These are phyloP conservation scores for Fraxinus paxiana DNA, from an alignment of 305 asterid genomes.

Conservation along the genomic window DNA sequence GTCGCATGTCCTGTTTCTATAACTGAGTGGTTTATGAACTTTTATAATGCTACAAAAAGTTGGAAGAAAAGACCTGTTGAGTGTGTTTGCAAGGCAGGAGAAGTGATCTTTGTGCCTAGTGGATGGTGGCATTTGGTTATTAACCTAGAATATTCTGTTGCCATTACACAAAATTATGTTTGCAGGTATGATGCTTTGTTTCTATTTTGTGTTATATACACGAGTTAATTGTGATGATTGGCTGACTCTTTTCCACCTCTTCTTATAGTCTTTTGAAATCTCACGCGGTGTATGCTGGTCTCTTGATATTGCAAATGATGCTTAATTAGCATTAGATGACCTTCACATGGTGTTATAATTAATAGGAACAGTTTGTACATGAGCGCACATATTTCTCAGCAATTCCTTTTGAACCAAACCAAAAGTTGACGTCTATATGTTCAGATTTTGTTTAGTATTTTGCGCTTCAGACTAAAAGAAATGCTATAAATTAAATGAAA, in stretches of 20 bases:
- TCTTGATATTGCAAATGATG: background rate
- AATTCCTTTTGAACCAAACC: background rate
- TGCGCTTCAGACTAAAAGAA: background rate
- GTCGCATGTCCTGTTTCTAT: constrained; percentile 96
- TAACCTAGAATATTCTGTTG: constrained; percentile 88
- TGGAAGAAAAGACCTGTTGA: constrained; percentile 75
- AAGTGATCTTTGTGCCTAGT: constrained; percentile 82
- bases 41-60: constrained; percentile 58
- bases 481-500: background rate
- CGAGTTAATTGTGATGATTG: background rate
- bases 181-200: constrained; percentile 58
- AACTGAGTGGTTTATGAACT: constrained; percentile 96
- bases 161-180: constrained; percentile 90
- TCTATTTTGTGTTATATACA: constrained; percentile 11
- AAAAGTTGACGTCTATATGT: background rate
- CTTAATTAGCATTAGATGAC: background rate
- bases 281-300: background rate
- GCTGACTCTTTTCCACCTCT: background rate
- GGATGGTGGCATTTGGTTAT: constrained; percentile 99
- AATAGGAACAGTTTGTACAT: background rate
- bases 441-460: background rate
- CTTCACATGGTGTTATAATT: background rate
- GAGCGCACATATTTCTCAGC: background rate
- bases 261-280: background rate
- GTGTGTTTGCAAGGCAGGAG: constrained; percentile 90